These are phyloP conservation scores for Solanum gandarillasii DNA, from an alignment of 257 asterid species.

Conservation along the genomic window DNA sequence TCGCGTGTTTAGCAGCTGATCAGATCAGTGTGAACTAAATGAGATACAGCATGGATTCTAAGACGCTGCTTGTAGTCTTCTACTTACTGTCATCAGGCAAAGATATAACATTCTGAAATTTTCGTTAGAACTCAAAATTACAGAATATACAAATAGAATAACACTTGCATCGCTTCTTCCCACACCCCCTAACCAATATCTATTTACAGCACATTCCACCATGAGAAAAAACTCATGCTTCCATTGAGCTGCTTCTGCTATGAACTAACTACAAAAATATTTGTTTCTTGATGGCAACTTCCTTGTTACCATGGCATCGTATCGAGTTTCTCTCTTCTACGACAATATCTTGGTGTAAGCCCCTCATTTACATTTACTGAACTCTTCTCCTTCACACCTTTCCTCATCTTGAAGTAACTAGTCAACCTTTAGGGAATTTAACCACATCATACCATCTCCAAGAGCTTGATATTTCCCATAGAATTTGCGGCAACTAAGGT, in stretches of 20 bases:
- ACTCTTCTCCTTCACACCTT: not conserved
- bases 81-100: not conserved
- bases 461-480: constrained; percentile 75
- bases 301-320: not conserved
- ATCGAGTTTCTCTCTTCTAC: not conserved
- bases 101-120: not conserved
- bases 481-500: constrained; percentile 94
- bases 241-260: constrained; percentile 5
- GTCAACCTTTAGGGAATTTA: not conserved
- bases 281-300: constrained; percentile 1
- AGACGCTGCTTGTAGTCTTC: not conserved
- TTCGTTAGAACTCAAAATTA: not conserved
- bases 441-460: constrained; percentile 68
- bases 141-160: constrained; percentile 13
- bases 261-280: constrained; percentile 10
- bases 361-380: not conserved
- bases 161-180: not conserved
- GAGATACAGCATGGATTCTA: not conserved
- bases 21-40: not conserved
- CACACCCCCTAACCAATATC: not conserved
- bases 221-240: constrained; percentile 2
- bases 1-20: not conserved
- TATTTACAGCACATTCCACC: constrained; percentile 9
- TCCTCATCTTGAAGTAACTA: not conserved
- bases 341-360: not conserved